Conservation (phyloP, 306 rosid genomes). For the Vigna radiata region DNA sequence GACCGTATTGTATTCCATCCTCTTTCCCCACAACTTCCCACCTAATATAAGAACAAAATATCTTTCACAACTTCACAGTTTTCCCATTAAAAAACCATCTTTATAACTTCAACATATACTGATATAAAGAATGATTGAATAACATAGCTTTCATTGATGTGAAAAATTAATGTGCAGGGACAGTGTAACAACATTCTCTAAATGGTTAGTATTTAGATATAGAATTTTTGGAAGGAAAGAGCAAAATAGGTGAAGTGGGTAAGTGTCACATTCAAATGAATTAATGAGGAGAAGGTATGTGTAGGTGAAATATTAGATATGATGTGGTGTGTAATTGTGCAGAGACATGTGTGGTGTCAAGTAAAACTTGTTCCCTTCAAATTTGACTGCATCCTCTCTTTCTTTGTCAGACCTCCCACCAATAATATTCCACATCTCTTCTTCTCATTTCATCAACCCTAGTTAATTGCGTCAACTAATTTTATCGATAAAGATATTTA, state of each 20-base stretch:
- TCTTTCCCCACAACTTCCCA: slow-evolving; percentile 73
- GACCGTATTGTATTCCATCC: slow-evolving; percentile 83
- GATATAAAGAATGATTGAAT: too few species aligned
- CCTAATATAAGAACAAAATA: slow-evolving; percentile 48
- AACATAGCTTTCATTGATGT: neutral
- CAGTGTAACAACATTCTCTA: slow-evolving; percentile 10
- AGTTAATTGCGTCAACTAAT: slow-evolving; percentile 40
- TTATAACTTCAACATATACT: too few species aligned
- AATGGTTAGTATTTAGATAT: neutral
- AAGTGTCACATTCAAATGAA: slow-evolving; percentile 29
- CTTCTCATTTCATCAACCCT: slow-evolving; percentile 42
- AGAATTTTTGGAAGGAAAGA: neutral
- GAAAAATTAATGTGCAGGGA: neutral
- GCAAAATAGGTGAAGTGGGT: slow-evolving; percentile 33
- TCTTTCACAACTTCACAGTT: neutral
- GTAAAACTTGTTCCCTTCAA: slow-evolving; percentile 37
- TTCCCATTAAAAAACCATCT: too few species aligned
- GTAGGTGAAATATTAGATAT: neutral
- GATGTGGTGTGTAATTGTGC: slow-evolving; percentile 51
- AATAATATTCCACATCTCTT: slow-evolving; percentile 33
- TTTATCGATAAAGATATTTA: too few species aligned
- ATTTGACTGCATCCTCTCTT: slow-evolving; percentile 42
- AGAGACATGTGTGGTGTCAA: slow-evolving; percentile 51
- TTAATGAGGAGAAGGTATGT: slow-evolving; percentile 40
- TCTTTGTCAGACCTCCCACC: slow-evolving; percentile 24